phyloP scores from a whole-genome alignment of 148 eudicot species.

The Arctostaphylos glauca region DNA sequence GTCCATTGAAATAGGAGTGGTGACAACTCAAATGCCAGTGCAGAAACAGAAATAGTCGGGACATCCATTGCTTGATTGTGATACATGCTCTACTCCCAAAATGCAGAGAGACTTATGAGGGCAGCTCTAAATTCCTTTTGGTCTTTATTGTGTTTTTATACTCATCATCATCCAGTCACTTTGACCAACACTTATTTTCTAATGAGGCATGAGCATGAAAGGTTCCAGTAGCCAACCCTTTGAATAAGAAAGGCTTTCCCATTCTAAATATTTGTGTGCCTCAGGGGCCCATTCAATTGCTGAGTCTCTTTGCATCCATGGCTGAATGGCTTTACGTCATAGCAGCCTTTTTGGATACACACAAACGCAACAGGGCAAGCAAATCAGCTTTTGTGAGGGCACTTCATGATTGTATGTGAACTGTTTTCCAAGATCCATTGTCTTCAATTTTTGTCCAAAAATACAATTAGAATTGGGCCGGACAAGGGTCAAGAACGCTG shows the following conservation, averaged over 20 bases:
- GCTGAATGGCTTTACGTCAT: not conserved
- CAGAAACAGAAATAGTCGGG: not conserved
- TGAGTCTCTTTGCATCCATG: not conserved
- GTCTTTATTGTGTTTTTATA: not conserved
- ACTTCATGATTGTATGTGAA: not conserved
- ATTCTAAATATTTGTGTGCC: not conserved
- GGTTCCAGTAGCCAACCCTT: not conserved
- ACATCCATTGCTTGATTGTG: not conserved
- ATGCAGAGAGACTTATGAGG: not conserved
- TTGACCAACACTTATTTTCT: not conserved
- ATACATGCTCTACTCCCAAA: not conserved
- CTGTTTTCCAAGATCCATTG: not conserved
- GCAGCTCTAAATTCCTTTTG: not conserved
- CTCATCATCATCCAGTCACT: not conserved
- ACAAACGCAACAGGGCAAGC: not conserved
- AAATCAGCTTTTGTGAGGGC: not conserved
- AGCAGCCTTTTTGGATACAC: not conserved
- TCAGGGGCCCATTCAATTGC: not conserved
- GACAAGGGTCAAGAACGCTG: not conserved
- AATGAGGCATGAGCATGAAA: not conserved
- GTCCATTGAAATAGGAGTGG: not conserved
- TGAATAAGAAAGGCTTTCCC: not conserved
- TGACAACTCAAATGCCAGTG: not conserved
- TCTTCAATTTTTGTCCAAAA: not conserved
- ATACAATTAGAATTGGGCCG: not conserved